These are phyloP conservation scores for Taxillus chinensis DNA, from an alignment of 164 flowering plant genomes.

Conservation along the genomic window DNA sequence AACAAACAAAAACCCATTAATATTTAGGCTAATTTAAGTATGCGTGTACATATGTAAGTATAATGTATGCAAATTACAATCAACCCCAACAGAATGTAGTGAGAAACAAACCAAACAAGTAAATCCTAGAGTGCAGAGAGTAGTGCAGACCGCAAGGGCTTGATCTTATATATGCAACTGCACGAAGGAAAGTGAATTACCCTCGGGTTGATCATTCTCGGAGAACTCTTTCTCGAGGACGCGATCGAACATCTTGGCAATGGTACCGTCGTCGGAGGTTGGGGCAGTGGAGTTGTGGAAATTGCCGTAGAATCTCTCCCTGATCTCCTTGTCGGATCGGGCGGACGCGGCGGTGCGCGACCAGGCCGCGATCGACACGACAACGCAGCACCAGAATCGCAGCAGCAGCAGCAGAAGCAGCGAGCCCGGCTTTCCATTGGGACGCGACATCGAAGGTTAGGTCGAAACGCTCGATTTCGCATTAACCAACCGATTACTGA, in stretches of 20 bases:
- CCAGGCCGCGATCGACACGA: slow-evolving; percentile 8
- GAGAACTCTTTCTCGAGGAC: slow-evolving; percentile 91
- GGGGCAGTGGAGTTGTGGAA: slow-evolving; percentile 44
- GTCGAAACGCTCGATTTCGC: too few species aligned
- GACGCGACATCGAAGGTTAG: slow-evolving; percentile 12
- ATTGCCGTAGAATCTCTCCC: slow-evolving; percentile 81
- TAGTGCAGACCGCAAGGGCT: too few species aligned
- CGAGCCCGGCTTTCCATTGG: slow-evolving; percentile 2
- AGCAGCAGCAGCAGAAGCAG: neutral
- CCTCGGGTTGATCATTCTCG: slow-evolving; percentile 84
- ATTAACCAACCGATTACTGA: too few species aligned
- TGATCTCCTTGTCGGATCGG: slow-evolving; percentile 66
- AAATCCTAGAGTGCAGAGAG: too few species aligned
- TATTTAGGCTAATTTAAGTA: too few species aligned
- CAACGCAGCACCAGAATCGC: slow-evolving; percentile 11
- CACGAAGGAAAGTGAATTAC: slow-evolving; percentile 15
- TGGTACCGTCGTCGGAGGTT: slow-evolving; percentile 46
- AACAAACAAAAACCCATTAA: too few species aligned
- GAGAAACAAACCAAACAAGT: too few species aligned
- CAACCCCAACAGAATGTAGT: too few species aligned
- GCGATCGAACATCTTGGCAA: slow-evolving; percentile 83
- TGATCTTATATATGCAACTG: too few species aligned
- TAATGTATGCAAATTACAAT: too few species aligned
- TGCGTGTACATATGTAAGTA: too few species aligned
- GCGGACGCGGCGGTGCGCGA: slow-evolving; percentile 15